A percentile compares a stretch with the other conserved stretches of the same genome.
Evolutionary conservation across 2,329 filamentous ascomycete species (phyloP).

Genomic region (Hypoxylon sp.): DNA sequence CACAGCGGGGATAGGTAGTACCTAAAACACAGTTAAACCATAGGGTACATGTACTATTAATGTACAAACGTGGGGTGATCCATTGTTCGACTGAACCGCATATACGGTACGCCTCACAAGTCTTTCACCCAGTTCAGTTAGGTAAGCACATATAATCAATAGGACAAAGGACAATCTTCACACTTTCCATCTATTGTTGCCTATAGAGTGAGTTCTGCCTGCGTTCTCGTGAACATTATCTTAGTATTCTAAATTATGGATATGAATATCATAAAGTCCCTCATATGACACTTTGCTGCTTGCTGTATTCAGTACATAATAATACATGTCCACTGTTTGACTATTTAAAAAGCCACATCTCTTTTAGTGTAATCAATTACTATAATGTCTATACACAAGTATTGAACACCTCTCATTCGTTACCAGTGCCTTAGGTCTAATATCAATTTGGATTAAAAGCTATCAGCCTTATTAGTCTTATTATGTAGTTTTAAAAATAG

Average conservation of each 20-base stretch:
- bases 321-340: conserved; percentile 10
- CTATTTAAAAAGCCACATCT: not conserved
- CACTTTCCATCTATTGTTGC: conserved; percentile 1
- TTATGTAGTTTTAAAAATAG: not conserved
- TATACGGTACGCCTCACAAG: conserved; percentile 12
- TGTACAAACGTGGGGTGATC: conserved; percentile 38
- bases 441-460: not conserved
- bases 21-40: conserved; percentile 3
- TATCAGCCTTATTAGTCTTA: not conserved
- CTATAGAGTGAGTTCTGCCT: not conserved
- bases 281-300: not conserved
- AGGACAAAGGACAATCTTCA: conserved; percentile 1
- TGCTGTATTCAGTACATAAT: conserved; percentile 9
- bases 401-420: not conserved
- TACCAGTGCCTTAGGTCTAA: not conserved
- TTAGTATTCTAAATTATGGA: not conserved
- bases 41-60: not conserved
- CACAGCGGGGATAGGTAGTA: not conserved
- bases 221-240: not conserved
- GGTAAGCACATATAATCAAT: conserved; percentile 12
- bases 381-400: not conserved
- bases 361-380: not conserved
- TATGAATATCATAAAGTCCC: not conserved
- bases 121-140: conserved; percentile 4
- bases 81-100: conserved; percentile 8